These are phyloP conservation scores for Ganoderma sp. DNA, from an alignment of 1,284 basidiomycete genomes.

Conservation along the genomic window DNA sequence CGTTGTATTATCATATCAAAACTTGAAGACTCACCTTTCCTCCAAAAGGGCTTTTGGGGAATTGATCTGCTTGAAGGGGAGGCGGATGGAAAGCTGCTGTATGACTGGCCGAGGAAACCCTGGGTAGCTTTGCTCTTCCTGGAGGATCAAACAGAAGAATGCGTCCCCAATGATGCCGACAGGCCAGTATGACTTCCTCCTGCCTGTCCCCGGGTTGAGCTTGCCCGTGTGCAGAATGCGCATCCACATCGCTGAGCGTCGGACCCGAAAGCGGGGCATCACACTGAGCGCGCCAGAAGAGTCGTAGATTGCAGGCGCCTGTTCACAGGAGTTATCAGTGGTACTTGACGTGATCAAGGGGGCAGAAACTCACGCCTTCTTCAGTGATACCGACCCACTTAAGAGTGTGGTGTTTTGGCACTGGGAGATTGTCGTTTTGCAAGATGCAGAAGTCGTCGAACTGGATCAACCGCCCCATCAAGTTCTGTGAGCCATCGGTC, in stretches of 20 bases:
- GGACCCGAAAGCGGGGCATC: conserved; percentile 86
- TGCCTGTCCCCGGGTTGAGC: conserved; percentile 78
- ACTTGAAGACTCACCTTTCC: conserved; percentile 70
- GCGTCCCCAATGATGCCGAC: conserved; percentile 79
- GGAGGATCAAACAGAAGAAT: conserved; percentile 90
- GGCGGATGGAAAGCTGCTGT: conserved; percentile 89
- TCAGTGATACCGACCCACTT: conserved; percentile 91
- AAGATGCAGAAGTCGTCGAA: conserved; percentile 87
- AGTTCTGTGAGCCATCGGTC: conserved; percentile 91
- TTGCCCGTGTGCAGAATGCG: conserved; percentile 84
- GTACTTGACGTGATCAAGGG: background rate
- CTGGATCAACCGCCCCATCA: conserved; percentile 86
- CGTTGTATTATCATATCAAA: background rate
- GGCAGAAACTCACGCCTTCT: conserved; percentile 71
- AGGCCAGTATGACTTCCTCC: conserved; percentile 95
- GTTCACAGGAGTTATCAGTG: conserved; percentile 12
- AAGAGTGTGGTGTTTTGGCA: conserved; percentile 81
- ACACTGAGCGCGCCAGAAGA: conserved; percentile 84
- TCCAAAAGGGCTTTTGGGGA: conserved; percentile 70
- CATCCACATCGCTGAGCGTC: conserved; percentile 91
- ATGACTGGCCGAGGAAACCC: conserved; percentile 89
- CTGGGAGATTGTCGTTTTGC: conserved; percentile 85
- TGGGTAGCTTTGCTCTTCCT: conserved; percentile 86
- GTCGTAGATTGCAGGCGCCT: conserved; percentile 93
- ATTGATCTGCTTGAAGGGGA: conserved; percentile 74